Conservation (phyloP, 129 eudicot species). For the Heracleum sosnowskyi region DNA sequence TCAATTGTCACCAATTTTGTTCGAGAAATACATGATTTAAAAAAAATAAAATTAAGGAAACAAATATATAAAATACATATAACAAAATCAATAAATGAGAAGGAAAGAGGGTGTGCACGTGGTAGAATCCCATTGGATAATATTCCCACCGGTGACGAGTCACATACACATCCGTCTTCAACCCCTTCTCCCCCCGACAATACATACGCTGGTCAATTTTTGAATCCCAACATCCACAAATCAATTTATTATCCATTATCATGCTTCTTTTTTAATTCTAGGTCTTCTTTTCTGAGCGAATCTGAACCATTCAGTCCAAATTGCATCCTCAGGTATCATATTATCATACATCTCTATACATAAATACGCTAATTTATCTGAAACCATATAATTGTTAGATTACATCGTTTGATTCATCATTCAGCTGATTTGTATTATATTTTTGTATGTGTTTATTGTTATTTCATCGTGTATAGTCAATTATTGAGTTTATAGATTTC, state of each 20-base stretch:
- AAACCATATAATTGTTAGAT: too few relatives aligned
- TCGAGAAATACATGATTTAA: too few relatives aligned
- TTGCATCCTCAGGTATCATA: neutral
- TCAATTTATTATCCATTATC: neutral
- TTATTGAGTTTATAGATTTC: neutral
- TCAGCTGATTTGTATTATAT: neutral
- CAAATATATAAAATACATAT: too few relatives aligned
- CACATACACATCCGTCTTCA: neutral
- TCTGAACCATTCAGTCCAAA: neutral
- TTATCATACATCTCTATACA: too few relatives aligned
- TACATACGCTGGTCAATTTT: neutral
- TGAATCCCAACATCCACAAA: neutral
- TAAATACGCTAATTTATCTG: too few relatives aligned
- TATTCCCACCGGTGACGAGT: slow-evolving; percentile 9
- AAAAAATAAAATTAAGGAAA: too few relatives aligned
- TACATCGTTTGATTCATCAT: neutral
- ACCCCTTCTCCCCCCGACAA: neutral
- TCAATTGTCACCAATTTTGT: too few relatives aligned
- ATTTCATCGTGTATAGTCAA: neutral
- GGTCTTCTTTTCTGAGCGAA: neutral
- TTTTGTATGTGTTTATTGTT: neutral
- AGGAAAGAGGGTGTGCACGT: neutral
- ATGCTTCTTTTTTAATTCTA: neutral
- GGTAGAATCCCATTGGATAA: neutral
- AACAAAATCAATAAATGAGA: too few relatives aligned